A percentile compares a stretch with the other conserved stretches of the same genome.
These are phyloP conservation scores for Candida nitratophila DNA, from an alignment of 805 yeast species.

Conservation along the genomic window DNA sequence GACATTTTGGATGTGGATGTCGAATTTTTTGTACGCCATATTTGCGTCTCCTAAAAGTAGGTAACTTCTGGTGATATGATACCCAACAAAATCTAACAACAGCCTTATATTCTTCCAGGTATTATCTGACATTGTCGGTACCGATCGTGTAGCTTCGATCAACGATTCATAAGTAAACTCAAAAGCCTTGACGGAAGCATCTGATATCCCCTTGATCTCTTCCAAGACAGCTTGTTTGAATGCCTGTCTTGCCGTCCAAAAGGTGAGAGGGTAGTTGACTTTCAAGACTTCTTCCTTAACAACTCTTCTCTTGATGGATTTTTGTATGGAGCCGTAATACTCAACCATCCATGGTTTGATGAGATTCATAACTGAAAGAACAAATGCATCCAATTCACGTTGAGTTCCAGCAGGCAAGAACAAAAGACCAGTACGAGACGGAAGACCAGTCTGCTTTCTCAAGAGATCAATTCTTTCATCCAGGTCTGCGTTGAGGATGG, in stretches of 20 bases:
- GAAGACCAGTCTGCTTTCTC: slow-evolving; percentile 35
- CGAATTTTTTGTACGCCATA: slow-evolving; percentile 56
- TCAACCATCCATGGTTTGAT: slow-evolving; percentile 36
- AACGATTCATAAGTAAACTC: slow-evolving; percentile 50
- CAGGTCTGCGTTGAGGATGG: slow-evolving; percentile 23
- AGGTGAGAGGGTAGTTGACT: slow-evolving; percentile 12
- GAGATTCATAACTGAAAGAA: slow-evolving; percentile 29
- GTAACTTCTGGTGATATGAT: slow-evolving; percentile 56
- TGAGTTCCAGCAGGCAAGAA: slow-evolving; percentile 33
- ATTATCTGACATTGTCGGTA: slow-evolving; percentile 13
- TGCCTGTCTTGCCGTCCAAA: slow-evolving; percentile 45
- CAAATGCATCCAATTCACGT: slow-evolving; percentile 34
- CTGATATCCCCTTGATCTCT: slow-evolving; percentile 39
- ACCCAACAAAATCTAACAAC: slow-evolving; percentile 52
- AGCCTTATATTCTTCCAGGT: slow-evolving; percentile 39
- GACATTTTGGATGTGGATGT: slow-evolving; percentile 52
- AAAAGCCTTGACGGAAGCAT: slow-evolving; percentile 40
- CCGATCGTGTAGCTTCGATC: slow-evolving; percentile 28
- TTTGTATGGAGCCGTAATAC: slow-evolving; percentile 35
- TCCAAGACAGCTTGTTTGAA: slow-evolving; percentile 43
- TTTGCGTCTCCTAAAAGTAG: slow-evolving; percentile 53
- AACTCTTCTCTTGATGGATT: slow-evolving; percentile 32
- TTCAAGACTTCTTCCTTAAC: slow-evolving; percentile 13
- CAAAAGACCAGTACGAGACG: slow-evolving; percentile 37
- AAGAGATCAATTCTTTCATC: slow-evolving; percentile 29